Evolutionary conservation across 306 rosid species (phyloP).

Genomic region (Glycine latifolia): DNA sequence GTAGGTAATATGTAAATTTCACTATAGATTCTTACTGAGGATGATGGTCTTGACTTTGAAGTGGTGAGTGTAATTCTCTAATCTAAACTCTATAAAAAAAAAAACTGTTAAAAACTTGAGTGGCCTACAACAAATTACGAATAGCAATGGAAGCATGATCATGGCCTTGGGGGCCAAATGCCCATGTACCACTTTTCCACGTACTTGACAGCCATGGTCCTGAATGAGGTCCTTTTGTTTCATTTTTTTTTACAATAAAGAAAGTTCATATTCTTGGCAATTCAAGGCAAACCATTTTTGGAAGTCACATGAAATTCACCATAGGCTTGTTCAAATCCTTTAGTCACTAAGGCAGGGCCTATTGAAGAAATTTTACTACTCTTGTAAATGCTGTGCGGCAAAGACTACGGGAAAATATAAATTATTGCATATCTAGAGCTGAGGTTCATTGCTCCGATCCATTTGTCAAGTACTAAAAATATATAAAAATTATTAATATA

Average conservation of each 20-base stretch:
- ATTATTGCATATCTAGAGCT: neutral
- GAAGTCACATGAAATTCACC: slow-evolving; percentile 24
- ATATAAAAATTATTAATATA: too few relatives aligned
- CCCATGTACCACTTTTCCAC: neutral
- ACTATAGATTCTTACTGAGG: too few relatives aligned
- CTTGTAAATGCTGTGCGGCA: neutral
- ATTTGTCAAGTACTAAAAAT: neutral
- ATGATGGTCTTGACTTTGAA: too few relatives aligned
- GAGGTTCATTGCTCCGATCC: slow-evolving; percentile 7
- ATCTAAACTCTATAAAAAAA: neutral
- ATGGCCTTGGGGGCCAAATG: slow-evolving; percentile 6
- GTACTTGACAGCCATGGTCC: neutral
- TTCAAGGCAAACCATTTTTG: neutral
- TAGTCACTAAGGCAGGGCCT: neutral
- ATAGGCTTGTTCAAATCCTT: neutral
- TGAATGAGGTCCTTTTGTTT: neutral
- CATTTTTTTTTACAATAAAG: neutral
- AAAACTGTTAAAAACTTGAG: too few relatives aligned
- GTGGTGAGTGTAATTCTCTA: neutral
- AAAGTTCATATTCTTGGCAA: slow-evolving; percentile 3
- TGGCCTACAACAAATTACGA: neutral
- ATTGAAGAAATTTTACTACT: neutral
- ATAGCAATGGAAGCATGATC: neutral
- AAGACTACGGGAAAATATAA: neutral
- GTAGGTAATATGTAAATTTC: neutral